A percentile compares a stretch with the other conserved stretches of the same genome.
phyloP scores from a whole-genome alignment of 345 rosid species.

The Hypericum androsaemum region DNA sequence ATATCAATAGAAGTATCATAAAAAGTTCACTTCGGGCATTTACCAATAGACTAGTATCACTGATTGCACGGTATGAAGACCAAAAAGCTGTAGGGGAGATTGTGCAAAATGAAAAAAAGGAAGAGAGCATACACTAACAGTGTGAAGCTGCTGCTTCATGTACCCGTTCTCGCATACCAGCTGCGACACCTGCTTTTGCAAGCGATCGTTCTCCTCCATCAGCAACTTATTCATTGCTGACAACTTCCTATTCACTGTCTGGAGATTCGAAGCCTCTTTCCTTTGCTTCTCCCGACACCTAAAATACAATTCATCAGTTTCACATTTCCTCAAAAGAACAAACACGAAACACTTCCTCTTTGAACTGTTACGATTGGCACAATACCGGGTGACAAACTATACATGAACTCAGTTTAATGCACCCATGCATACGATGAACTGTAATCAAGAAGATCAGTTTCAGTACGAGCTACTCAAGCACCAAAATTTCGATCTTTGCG shows the following conservation, averaged over 20 bases:
- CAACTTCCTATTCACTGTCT: constrained; percentile 88
- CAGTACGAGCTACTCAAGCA: no score
- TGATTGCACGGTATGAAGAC: no score
- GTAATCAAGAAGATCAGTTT: no score
- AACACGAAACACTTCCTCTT: background rate
- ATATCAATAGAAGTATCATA: no score
- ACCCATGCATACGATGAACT: no score
- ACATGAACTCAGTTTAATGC: no score
- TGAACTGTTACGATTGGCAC: background rate
- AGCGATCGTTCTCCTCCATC: constrained; percentile 98
- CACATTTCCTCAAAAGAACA: background rate
- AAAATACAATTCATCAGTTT: constrained; percentile 18
- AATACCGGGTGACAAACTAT: no score
- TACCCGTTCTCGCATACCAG: constrained; percentile 84
- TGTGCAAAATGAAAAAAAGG: background rate
- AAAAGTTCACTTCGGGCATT: no score
- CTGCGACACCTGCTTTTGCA: constrained; percentile 98
- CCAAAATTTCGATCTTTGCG: no score
- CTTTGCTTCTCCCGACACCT: constrained; percentile 99
- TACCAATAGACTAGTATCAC: no score
- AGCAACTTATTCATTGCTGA: constrained; percentile 93
- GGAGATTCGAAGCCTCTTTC: constrained; percentile 89
- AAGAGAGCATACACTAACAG: constrained; percentile 31
- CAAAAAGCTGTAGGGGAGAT: no score
- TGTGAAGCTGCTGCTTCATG: constrained; percentile 81